Conservation (phyloP, 2,329 filamentous ascomycete genomes). For the Magnaporthales sp. region DNA sequence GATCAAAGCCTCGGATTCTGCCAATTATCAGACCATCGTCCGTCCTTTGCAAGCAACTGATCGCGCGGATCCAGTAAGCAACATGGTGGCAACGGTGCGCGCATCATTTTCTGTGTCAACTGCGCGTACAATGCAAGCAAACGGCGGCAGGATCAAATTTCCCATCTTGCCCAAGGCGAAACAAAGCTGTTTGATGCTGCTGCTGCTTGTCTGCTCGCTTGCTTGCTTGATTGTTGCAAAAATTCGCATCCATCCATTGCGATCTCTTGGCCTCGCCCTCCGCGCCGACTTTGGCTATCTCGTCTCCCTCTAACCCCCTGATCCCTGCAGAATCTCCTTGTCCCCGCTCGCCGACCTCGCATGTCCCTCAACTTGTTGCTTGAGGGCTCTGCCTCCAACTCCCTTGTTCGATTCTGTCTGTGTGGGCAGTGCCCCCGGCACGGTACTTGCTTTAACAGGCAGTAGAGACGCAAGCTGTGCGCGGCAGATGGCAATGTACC, state of each 20-base stretch:
- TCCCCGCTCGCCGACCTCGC: not conserved
- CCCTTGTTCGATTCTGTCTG: not conserved
- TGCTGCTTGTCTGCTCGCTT: not conserved
- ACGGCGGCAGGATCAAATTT: not conserved
- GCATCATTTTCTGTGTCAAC: not conserved
- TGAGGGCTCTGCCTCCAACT: not conserved
- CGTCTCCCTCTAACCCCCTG: not conserved
- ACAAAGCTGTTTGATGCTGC: not conserved
- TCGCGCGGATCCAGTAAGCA: not conserved
- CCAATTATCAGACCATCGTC: not conserved
- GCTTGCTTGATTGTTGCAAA: not conserved
- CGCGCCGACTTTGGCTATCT: not conserved
- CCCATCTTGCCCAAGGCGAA: not conserved
- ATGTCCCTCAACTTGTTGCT: not conserved
- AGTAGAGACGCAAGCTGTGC: not conserved
- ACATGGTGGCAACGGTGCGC: not conserved
- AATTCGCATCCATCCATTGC: not conserved
- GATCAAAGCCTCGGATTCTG: not conserved
- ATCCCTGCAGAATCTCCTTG: not conserved
- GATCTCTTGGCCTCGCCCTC: not conserved
- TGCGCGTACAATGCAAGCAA: not conserved
- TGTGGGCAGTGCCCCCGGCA: not conserved
- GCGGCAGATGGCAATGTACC: not conserved
- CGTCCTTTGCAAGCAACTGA: not conserved
- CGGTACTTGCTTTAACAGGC: not conserved